These are phyloP conservation scores for Rhizophagus prolifer DNA, from an alignment of 192 early-diverging fungal species.

Conservation along the genomic window DNA sequence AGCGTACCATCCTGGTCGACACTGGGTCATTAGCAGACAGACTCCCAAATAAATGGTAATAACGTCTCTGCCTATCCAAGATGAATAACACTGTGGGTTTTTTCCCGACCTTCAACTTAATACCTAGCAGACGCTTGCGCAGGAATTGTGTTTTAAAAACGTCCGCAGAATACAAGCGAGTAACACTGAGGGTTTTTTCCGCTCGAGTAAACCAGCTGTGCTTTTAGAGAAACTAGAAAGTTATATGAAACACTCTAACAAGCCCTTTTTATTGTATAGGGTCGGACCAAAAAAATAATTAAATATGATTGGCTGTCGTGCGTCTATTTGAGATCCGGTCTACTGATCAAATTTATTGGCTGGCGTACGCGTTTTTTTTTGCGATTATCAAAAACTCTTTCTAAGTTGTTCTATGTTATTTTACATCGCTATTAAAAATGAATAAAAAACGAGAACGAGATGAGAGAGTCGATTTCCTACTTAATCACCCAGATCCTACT, in stretches of 20 bases:
- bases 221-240: slow-evolving; percentile 18
- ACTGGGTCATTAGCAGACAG: not conserved
- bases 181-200: slow-evolving; percentile 27
- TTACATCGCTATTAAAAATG: not conserved
- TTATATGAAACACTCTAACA: not conserved
- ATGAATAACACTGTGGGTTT: slow-evolving; percentile 21
- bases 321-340: too few relatives aligned
- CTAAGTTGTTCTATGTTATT: too few relatives aligned
- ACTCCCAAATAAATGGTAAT: not conserved
- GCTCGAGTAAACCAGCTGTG: slow-evolving; percentile 27
- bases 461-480: not conserved
- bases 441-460: not conserved
- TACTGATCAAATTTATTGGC: too few relatives aligned
- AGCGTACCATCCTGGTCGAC: not conserved
- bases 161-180: slow-evolving; percentile 33
- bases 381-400: too few relatives aligned
- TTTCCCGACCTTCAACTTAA: slow-evolving; percentile 30
- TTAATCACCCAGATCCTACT: slow-evolving; percentile 16
- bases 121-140: slow-evolving; percentile 32
- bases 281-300: too few relatives aligned
- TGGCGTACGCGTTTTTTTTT: not conserved
- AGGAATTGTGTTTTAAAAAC: slow-evolving; percentile 32
- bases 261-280: too few relatives aligned
- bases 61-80: slow-evolving; percentile 1
- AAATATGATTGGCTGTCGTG: not conserved